Conservation (phyloP, 768 basidiomycete genomes). For the Tricholoma terreum region DNA sequence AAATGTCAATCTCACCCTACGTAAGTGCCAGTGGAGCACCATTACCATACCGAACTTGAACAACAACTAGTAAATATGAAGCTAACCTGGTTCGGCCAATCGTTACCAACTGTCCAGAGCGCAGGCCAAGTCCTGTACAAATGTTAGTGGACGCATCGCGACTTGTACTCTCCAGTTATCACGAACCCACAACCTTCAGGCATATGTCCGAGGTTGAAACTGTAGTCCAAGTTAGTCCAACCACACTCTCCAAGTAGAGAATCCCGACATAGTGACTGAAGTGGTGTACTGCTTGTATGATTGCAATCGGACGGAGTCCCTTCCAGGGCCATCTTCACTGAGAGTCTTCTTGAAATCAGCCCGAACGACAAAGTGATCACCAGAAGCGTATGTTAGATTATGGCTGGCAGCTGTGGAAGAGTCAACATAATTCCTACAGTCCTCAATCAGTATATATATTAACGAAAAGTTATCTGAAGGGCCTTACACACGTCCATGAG, state of each 20-base stretch:
- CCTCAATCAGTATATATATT: not conserved
- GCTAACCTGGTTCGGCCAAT: slow-evolving; percentile 45
- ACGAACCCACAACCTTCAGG: slow-evolving; percentile 56
- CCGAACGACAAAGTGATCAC: slow-evolving; percentile 52
- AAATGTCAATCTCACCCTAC: slow-evolving; percentile 51
- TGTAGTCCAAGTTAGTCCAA: slow-evolving; percentile 13
- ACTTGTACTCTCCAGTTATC: slow-evolving; percentile 2
- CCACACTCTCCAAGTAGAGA: not conserved
- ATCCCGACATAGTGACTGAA: slow-evolving; percentile 50
- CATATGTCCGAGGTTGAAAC: slow-evolving; percentile 55
- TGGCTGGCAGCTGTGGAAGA: slow-evolving; percentile 45
- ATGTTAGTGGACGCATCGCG: not conserved
- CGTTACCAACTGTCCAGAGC: slow-evolving; percentile 49
- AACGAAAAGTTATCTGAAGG: not conserved
- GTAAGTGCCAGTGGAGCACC: too few species aligned
- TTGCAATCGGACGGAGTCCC: slow-evolving; percentile 55
- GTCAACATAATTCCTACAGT: slow-evolving; percentile 41
- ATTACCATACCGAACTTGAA: too few species aligned
- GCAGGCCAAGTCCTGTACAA: slow-evolving; percentile 49
- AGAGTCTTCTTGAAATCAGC: slow-evolving; percentile 50
- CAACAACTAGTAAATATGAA: not conserved
- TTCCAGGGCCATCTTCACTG: slow-evolving; percentile 45
- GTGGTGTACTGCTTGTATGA: slow-evolving; percentile 52
- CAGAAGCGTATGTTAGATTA: slow-evolving; percentile 57
- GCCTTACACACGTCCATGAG: slow-evolving; percentile 61